Percentiles rank a stretch among this genome's conserved stretches.
These are phyloP conservation scores for Hyaloscypha variabilis DNA, from an alignment of 495 filamentous ascomycete genomes.

Conservation along the genomic window DNA sequence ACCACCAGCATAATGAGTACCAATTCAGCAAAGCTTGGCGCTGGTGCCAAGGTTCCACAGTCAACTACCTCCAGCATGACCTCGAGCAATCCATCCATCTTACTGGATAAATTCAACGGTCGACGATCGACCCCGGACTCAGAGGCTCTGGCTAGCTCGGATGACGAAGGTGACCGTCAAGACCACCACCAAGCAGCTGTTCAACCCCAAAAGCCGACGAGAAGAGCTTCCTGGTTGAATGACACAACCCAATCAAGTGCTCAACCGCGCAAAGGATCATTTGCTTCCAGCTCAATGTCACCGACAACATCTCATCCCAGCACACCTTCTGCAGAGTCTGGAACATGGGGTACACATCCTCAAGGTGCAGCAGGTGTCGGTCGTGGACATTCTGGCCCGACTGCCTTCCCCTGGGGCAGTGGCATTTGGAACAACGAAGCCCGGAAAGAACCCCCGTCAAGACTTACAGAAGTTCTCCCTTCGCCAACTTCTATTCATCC, in stretches of 20 bases:
- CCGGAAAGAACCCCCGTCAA: slow-evolving; percentile 73
- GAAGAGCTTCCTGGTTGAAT: slow-evolving; percentile 64
- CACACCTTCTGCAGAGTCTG: slow-evolving; percentile 70
- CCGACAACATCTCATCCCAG: slow-evolving; percentile 76
- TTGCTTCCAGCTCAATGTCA: slow-evolving; percentile 68
- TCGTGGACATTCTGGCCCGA: slow-evolving; percentile 55
- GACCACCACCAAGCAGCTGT: slow-evolving; percentile 43
- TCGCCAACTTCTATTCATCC: slow-evolving; percentile 72
- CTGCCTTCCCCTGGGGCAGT: slow-evolving; percentile 71
- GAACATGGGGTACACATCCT: slow-evolving; percentile 62
- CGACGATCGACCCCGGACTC: slow-evolving; percentile 89
- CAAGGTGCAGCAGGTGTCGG: slow-evolving; percentile 52
- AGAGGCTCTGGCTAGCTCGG: slow-evolving; percentile 88
- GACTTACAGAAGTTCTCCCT: slow-evolving; percentile 74
- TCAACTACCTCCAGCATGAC: slow-evolving; percentile 28
- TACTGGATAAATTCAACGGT: slow-evolving; percentile 73
- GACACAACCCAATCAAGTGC: slow-evolving; percentile 45
- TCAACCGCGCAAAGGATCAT: slow-evolving; percentile 59
- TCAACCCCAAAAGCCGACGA: slow-evolving; percentile 53
- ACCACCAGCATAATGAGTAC: slow-evolving; percentile 44
- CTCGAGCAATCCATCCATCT: slow-evolving; percentile 38
- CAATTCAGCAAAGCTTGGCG: slow-evolving; percentile 42
- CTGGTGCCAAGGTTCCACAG: slow-evolving; percentile 43
- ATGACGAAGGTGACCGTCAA: slow-evolving; percentile 77
- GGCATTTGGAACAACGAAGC: slow-evolving; percentile 77